Conservation (phyloP, 306 rosid species). For the Hippophae tibetana region DNA sequence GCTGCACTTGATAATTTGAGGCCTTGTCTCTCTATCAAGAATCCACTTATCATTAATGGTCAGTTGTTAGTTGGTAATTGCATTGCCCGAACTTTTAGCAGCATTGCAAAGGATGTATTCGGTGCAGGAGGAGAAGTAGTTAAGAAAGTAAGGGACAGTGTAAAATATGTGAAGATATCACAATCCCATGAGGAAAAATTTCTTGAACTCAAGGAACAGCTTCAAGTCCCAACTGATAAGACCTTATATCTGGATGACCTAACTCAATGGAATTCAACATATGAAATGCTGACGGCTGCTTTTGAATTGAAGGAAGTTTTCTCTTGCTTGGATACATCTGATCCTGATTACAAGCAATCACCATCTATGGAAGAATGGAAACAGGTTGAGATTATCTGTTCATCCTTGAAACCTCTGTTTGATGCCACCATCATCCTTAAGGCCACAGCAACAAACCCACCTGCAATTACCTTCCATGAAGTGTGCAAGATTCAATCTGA, state of each 20-base stretch:
- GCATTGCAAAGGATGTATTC: slow-evolving; percentile 59
- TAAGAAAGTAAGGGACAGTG: slow-evolving; percentile 63
- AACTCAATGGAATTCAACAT: slow-evolving; percentile 73
- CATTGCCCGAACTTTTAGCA: slow-evolving; percentile 65
- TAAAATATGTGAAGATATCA: slow-evolving; percentile 81
- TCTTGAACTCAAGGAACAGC: slow-evolving; percentile 66
- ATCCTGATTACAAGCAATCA: slow-evolving; percentile 71
- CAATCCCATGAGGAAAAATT: slow-evolving; percentile 80
- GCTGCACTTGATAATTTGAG: slow-evolving; percentile 60
- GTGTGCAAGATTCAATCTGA: slow-evolving; percentile 88
- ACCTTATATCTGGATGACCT: slow-evolving; percentile 71
- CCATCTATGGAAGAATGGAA: slow-evolving; percentile 83
- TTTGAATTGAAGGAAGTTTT: slow-evolving; percentile 78
- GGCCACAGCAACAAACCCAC: slow-evolving; percentile 44
- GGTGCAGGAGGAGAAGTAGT: slow-evolving; percentile 35
- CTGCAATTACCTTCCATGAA: slow-evolving; percentile 73
- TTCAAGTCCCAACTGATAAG: slow-evolving; percentile 82
- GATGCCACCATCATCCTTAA: slow-evolving; percentile 66
- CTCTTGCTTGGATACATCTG: slow-evolving; percentile 70
- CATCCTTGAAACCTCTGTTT: slow-evolving; percentile 57
- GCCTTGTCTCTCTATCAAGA: slow-evolving; percentile 61
- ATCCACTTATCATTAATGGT: slow-evolving; percentile 75
- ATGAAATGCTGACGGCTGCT: slow-evolving; percentile 78
- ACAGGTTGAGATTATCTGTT: slow-evolving; percentile 62
- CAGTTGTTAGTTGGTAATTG: slow-evolving; percentile 70